Percentiles rank a stretch among this genome's conserved stretches.
phyloP scores from a whole-genome alignment of 331 rosid species.

The Quercus phellos region DNA sequence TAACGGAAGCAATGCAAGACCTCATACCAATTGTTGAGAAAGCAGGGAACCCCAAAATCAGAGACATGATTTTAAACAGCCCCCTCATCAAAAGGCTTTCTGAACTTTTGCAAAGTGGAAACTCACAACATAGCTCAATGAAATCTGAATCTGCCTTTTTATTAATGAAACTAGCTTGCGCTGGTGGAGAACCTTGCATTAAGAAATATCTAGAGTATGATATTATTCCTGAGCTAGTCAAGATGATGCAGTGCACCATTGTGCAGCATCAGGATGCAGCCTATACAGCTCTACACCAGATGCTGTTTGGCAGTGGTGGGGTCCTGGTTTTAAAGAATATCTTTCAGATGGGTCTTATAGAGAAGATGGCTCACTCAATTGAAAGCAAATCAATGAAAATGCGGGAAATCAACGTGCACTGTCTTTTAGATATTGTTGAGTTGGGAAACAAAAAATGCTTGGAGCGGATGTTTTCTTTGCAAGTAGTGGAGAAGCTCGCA shows the following conservation, averaged over 20 bases:
- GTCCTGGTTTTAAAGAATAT: constrained; percentile 15
- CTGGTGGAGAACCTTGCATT: constrained; percentile 28
- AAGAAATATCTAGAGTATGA: constrained; percentile 22
- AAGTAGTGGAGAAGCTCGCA: constrained; percentile 30
- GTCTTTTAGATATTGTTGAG: constrained; percentile 24
- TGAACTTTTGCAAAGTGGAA: constrained; percentile 15
- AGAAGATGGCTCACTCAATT: constrained; percentile 25
- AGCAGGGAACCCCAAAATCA: constrained; percentile 19
- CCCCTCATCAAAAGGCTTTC: constrained; percentile 18
- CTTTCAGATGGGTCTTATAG: constrained; percentile 21
- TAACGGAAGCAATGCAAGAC: constrained; percentile 28
- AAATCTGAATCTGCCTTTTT: constrained; percentile 21
- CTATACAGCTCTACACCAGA: constrained; percentile 29
- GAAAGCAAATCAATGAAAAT: constrained; percentile 26
- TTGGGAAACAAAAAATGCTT: constrained; percentile 30
- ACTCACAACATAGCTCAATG: not conserved
- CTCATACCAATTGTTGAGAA: constrained; percentile 28
- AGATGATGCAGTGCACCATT: constrained; percentile 24
- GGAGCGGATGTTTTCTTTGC: constrained; percentile 20
- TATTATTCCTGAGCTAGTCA: constrained; percentile 25
- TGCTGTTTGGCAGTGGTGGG: constrained; percentile 24
- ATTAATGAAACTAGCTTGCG: constrained; percentile 24
- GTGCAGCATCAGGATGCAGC: constrained; percentile 27
- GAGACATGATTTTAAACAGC: constrained; percentile 23
- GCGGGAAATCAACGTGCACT: constrained; percentile 18